These are phyloP conservation scores for Podospora pseudoanserina DNA, from an alignment of 495 filamentous ascomycete species.

Conservation along the genomic window DNA sequence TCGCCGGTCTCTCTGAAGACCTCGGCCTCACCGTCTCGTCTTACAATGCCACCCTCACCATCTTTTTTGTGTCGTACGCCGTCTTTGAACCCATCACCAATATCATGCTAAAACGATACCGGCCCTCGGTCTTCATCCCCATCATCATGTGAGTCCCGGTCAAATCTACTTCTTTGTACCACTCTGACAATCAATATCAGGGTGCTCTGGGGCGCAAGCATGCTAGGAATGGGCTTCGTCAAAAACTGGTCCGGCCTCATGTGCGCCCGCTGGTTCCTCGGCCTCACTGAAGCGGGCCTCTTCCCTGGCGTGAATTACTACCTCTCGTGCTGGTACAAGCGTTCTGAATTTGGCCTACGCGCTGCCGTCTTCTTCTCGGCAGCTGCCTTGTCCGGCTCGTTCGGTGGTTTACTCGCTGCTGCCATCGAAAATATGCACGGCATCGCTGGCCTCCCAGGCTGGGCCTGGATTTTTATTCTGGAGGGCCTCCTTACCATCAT, in stretches of 20 bases:
- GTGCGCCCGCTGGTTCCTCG: constrained; percentile 82
- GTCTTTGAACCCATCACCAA: constrained; percentile 87
- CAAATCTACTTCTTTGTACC: constrained; percentile 20
- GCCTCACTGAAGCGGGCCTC: constrained; percentile 77
- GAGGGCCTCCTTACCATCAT: constrained; percentile 75
- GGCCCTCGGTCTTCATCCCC: constrained; percentile 56
- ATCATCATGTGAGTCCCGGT: constrained; percentile 59
- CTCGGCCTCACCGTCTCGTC: constrained; percentile 53
- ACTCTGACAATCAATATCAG: constrained; percentile 21
- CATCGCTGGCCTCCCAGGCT: constrained; percentile 61
- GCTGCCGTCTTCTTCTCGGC: constrained; percentile 88
- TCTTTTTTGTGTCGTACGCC: constrained; percentile 92
- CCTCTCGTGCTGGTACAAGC: constrained; percentile 82
- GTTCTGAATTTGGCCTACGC: constrained; percentile 68
- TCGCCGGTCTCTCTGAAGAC: constrained; percentile 64
- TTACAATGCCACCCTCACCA: constrained; percentile 74
- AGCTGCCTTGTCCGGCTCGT: constrained; percentile 78
- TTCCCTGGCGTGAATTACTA: constrained; percentile 88
- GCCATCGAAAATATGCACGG: constrained; percentile 75
- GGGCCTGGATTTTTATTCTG: constrained; percentile 83
- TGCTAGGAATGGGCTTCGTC: constrained; percentile 81
- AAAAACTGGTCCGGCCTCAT: constrained; percentile 75
- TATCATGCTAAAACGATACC: constrained; percentile 71
- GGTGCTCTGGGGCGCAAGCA: constrained; percentile 67
- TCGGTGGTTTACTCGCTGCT: constrained; percentile 77